A percentile compares a stretch with the other conserved stretches of the same genome.
phyloP scores from a whole-genome alignment of 306 rosid species.

The Neltuma alba region DNA sequence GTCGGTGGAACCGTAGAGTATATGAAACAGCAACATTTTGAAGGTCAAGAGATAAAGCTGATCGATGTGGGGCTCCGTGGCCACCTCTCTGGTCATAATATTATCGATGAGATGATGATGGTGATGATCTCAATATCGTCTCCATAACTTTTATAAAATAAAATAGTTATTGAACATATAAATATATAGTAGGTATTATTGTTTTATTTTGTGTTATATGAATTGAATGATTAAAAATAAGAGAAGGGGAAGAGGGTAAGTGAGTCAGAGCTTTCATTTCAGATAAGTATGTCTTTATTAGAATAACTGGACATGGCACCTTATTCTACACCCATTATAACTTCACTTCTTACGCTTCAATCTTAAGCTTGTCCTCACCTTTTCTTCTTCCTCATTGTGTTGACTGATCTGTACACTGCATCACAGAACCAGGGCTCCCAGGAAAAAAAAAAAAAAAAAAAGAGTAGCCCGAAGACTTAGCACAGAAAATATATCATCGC shows the following conservation, averaged over 20 bases:
- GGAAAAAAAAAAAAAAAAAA: neutral
- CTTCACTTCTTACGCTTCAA: conserved; percentile 37
- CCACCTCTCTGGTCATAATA: neutral
- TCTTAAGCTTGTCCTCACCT: conserved; percentile 39
- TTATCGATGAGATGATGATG: neutral
- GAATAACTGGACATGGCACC: conserved; percentile 53
- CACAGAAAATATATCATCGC: neutral
- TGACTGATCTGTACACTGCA: neutral
- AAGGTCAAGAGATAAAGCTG: neutral
- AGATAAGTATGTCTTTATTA: conserved; percentile 34
- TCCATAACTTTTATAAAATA: neutral
- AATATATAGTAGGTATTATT: too few relatives aligned
- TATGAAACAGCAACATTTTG: neutral
- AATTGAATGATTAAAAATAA: too few relatives aligned
- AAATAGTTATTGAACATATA: neutral
- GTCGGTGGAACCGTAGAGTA: conserved; percentile 13
- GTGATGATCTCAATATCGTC: neutral
- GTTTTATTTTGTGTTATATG: too few relatives aligned
- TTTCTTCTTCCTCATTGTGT: conserved; percentile 37
- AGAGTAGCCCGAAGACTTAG: neutral
- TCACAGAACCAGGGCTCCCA: neutral
- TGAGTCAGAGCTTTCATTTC: neutral
- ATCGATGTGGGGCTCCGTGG: neutral
- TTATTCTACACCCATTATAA: conserved; percentile 28
- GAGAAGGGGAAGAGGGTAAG: neutral